Percentiles rank a stretch among this genome's conserved stretches.
phyloP scores from a whole-genome alignment of 768 basidiomycete genomes.

The Trametes punicea region DNA sequence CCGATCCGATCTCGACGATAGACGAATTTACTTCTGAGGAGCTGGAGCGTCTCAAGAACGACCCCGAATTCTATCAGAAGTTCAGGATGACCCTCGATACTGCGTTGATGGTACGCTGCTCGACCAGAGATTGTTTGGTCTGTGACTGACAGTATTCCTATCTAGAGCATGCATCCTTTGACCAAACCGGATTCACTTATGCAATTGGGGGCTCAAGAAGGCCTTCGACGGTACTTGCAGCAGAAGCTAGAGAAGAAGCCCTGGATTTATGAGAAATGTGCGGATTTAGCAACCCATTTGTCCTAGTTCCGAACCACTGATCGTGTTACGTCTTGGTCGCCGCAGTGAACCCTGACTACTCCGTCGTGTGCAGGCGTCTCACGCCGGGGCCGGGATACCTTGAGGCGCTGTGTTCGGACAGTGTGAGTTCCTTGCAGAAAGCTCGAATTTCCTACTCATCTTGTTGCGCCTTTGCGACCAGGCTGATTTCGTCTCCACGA shows the following conservation, averaged over 20 bases:
- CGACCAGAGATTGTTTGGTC: background rate
- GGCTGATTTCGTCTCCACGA: conserved; percentile 51
- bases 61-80: conserved; percentile 44
- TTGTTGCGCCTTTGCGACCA: conserved; percentile 16
- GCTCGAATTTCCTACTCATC: too few relatives aligned
- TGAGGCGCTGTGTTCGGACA: conserved; percentile 60
- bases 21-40: conserved; percentile 41
- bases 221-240: conserved; percentile 45
- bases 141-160: conserved; percentile 31
- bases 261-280: conserved; percentile 56
- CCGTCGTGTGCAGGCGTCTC: conserved; percentile 57
- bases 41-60: conserved; percentile 41
- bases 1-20: background rate
- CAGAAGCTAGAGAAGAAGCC: conserved; percentile 52
- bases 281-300: background rate
- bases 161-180: conserved; percentile 35
- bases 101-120: conserved; percentile 47
- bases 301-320: background rate
- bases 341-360: conserved; percentile 58
- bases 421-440: conserved; percentile 35
- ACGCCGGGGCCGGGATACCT: conserved; percentile 69
- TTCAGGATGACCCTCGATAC: conserved; percentile 48
- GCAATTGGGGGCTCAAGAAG: conserved; percentile 34
- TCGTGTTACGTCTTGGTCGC: too few relatives aligned
- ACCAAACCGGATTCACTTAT: conserved; percentile 40